phyloP scores from a whole-genome alignment of 2,329 filamentous ascomycete genomes.

The Stenocarpella maydis region DNA sequence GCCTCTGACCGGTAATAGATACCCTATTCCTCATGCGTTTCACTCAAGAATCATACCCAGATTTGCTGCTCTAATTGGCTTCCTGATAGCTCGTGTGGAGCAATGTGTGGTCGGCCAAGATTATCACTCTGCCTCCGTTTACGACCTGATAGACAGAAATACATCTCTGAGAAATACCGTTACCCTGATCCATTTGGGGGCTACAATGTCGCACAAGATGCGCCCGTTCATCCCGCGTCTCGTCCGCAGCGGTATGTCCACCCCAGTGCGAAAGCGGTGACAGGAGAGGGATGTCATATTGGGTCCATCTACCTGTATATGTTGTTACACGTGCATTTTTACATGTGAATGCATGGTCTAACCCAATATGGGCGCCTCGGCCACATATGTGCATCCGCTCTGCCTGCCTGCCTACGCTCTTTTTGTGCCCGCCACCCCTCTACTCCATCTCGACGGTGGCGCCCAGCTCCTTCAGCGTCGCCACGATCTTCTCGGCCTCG shows the following conservation, averaged over 20 bases:
- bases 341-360: conserved; percentile 38
- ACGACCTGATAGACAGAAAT: no score
- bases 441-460: conserved; percentile 93
- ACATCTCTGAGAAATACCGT: no score
- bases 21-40: neutral
- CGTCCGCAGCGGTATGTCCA: neutral
- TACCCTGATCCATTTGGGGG: no score
- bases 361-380: conserved; percentile 25
- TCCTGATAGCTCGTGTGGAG: neutral
- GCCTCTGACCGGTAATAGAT: neutral
- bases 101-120: no score
- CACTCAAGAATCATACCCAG: no score
- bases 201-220: no score
- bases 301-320: conserved; percentile 38
- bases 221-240: no score
- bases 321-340: conserved; percentile 46
- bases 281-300: conserved; percentile 29
- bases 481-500: conserved; percentile 97
- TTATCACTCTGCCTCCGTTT: no score
- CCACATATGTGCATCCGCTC: conserved; percentile 28
- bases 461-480: conserved; percentile 90
- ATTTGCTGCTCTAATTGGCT: neutral
- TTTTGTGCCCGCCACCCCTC: conserved; percentile 37
- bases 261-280: neutral
- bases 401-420: neutral